Evolutionary conservation across 1,284 basidiomycete species (phyloP).

Genomic region (Phaffia rhodozyma): DNA sequence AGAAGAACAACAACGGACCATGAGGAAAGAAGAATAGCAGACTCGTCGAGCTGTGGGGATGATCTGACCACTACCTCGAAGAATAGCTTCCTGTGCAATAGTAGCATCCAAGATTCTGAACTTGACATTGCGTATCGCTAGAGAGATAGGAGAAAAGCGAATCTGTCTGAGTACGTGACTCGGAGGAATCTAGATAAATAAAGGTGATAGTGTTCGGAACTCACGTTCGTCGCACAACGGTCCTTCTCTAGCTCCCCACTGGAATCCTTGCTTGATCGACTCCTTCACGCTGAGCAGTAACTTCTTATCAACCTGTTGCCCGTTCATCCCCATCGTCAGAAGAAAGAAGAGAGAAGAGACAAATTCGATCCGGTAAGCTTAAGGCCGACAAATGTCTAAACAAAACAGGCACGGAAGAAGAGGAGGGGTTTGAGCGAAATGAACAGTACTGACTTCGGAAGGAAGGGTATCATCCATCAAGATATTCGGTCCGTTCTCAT

Average conservation of each 20-base stretch:
- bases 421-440: not conserved
- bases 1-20: conserved; percentile 45
- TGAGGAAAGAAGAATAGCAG: conserved; percentile 97
- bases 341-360: not conserved
- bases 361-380: not conserved
- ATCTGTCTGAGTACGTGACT: not conserved
- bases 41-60: conserved; percentile 95
- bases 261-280: conserved; percentile 96
- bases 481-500: conserved; percentile 86
- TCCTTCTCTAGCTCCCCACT: conserved; percentile 95
- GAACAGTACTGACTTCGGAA: conserved; percentile 51
- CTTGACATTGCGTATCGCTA: conserved; percentile 96
- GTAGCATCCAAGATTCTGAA: conserved; percentile 88
- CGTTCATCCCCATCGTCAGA: not conserved
- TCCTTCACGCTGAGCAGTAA: conserved; percentile 78
- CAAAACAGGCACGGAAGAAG: not conserved
- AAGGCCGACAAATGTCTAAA: conserved; percentile 8
- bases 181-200: conserved; percentile 13
- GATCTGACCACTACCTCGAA: conserved; percentile 94
- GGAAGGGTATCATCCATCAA: conserved; percentile 92
- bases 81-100: conserved; percentile 87
- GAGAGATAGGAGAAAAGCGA: not conserved
- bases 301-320: conserved; percentile 74
- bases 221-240: conserved; percentile 95
- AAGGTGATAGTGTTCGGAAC: conserved; percentile 32